Evolutionary conservation across 2,329 filamentous ascomycete species (phyloP).

Genomic region (Fulvia fulva): DNA sequence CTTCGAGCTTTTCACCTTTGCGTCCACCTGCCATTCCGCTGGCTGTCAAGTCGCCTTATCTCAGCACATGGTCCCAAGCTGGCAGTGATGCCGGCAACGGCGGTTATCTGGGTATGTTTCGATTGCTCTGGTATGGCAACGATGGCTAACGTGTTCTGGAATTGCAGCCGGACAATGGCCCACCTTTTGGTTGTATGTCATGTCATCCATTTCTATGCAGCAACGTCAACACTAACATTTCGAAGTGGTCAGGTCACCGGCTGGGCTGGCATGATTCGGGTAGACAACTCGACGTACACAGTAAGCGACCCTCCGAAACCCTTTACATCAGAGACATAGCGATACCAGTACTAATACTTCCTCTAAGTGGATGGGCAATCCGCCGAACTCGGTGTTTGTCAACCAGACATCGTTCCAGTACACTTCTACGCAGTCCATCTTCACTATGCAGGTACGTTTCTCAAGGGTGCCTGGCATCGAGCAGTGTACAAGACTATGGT

Average conservation of each 20-base stretch:
- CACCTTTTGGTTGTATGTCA: slow-evolving; percentile 50
- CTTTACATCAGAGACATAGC: slow-evolving; percentile 30
- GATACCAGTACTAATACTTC: too few species aligned
- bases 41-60: slow-evolving; percentile 69
- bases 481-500: too few species aligned
- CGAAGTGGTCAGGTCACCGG: slow-evolving; percentile 49
- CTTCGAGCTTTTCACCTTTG: slow-evolving; percentile 59
- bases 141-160: not conserved
- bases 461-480: too few species aligned
- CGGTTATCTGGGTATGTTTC: slow-evolving; percentile 51
- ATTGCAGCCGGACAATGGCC: slow-evolving; percentile 55
- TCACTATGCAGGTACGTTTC: too few species aligned
- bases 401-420: slow-evolving; percentile 64
- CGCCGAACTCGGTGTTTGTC: slow-evolving; percentile 45
- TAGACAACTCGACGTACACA: slow-evolving; percentile 58
- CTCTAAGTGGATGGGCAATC: slow-evolving; percentile 65
- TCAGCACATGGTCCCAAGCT: slow-evolving; percentile 63
- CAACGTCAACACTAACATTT: not conserved
- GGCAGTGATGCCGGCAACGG: slow-evolving; percentile 59
- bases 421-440: slow-evolving; percentile 67
- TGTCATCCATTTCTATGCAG: not conserved
- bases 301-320: too few species aligned
- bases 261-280: slow-evolving; percentile 61
- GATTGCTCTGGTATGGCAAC: not conserved
- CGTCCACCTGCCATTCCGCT: slow-evolving; percentile 67